Conservation (phyloP, 2,329 filamentous ascomycete species). For the Trichoderma sp. region DNA sequence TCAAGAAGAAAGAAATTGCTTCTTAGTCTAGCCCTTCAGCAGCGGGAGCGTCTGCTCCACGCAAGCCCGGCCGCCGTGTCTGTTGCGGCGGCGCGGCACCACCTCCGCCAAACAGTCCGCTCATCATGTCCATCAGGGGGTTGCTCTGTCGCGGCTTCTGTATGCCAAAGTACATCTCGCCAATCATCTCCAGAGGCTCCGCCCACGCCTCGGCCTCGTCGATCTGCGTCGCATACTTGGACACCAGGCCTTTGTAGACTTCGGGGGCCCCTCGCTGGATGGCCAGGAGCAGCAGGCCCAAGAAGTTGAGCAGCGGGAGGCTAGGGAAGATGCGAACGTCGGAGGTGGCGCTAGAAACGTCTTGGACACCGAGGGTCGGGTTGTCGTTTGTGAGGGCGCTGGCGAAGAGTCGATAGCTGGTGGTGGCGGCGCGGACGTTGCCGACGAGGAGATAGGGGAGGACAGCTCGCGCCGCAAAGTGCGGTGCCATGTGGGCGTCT, state of each 20-base stretch:
- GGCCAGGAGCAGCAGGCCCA: conserved; percentile 78
- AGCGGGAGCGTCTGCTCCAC: conserved; percentile 41
- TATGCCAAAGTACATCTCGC: conserved; percentile 96
- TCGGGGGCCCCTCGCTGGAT: conserved; percentile 77
- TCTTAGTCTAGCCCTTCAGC: conserved; percentile 59
- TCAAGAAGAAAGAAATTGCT: background rate
- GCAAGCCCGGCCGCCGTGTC: conserved; percentile 42
- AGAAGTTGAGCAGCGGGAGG: conserved; percentile 91
- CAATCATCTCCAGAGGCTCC: conserved; percentile 79
- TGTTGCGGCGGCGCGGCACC: conserved; percentile 44
- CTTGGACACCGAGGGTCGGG: conserved; percentile 66
- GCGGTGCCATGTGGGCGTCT: conserved; percentile 79
- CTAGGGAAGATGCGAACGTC: conserved; percentile 84
- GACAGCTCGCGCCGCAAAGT: conserved; percentile 82
- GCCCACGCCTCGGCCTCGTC: conserved; percentile 76
- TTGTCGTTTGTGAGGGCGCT: conserved; percentile 40
- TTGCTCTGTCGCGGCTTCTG: conserved; percentile 85
- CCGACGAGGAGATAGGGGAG: conserved; percentile 88
- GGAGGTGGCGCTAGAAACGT: conserved; percentile 70
- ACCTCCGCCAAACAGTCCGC: conserved; percentile 82
- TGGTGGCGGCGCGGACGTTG: conserved; percentile 85
- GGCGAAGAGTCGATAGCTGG: conserved; percentile 67
- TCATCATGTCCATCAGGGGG: conserved; percentile 97
- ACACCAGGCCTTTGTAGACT: conserved; percentile 75
- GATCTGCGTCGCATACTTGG: conserved; percentile 76